Evolutionary conservation across 108 stramenopile genomes (phyloP).

Genomic region (Fistulifera pelliculosa): DNA sequence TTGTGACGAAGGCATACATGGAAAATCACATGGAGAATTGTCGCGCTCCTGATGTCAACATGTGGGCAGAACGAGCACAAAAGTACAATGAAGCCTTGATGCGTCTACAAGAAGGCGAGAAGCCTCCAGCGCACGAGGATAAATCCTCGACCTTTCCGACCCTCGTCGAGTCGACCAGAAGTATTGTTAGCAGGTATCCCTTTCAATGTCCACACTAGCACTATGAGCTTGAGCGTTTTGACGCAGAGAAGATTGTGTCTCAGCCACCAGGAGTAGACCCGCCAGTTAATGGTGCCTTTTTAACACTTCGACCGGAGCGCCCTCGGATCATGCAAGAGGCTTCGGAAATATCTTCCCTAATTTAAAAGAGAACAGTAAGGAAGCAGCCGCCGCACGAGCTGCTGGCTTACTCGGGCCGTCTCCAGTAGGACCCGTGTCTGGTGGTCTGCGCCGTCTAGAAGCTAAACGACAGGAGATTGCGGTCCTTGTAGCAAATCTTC

Average conservation of each 20-base stretch:
- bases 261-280: conserved; percentile 14
- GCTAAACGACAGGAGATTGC: conserved; percentile 40
- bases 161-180: conserved; percentile 43
- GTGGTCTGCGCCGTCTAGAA: conserved; percentile 77
- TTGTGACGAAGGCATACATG: conserved; percentile 47
- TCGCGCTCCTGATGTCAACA: conserved; percentile 36
- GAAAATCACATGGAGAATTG: conserved; percentile 32
- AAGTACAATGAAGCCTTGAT: conserved; percentile 24
- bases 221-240: conserved; percentile 45
- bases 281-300: conserved; percentile 21
- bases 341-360: conserved; percentile 51
- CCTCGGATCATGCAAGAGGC: conserved; percentile 81
- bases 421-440: conserved; percentile 19
- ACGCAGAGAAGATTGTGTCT: conserved; percentile 12
- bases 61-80: conserved; percentile 32
- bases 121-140: conserved; percentile 40
- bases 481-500: conserved; percentile 29
- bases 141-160: conserved; percentile 63
- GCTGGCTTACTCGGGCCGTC: conserved; percentile 9
- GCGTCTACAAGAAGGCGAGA: conserved; percentile 20
- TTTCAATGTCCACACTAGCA: conserved; percentile 76
- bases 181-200: conserved; percentile 55
- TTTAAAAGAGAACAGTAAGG: conserved; percentile 17
- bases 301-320: conserved; percentile 75
- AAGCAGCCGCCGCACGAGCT: not conserved